Evolutionary conservation across 495 filamentous ascomycete genomes (phyloP).

Genomic region (Trichoderma virens): DNA sequence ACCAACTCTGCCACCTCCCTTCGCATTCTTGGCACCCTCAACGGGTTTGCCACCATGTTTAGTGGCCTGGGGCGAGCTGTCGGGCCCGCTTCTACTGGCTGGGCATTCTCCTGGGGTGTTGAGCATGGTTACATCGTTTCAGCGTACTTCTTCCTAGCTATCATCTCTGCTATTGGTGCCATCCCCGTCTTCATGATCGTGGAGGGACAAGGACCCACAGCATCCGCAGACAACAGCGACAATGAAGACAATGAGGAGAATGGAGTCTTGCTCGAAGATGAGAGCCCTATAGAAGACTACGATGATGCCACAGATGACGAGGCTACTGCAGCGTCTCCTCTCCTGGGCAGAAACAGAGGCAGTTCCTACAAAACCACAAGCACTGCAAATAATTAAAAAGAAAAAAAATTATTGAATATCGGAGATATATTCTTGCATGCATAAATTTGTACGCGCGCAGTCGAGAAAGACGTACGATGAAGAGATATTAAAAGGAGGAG

Average conservation of each 20-base stretch:
- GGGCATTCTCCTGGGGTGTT: conserved; percentile 62
- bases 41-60: conserved; percentile 76
- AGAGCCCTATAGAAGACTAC: background rate
- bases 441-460: background rate
- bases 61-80: conserved; percentile 68
- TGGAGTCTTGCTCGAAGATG: conserved; percentile 11
- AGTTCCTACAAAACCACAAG: background rate
- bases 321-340: background rate
- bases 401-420: background rate
- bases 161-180: conserved; percentile 51
- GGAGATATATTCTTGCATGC: background rate
- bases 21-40: conserved; percentile 74
- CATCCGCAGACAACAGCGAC: conserved; percentile 20
- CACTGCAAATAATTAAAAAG: background rate
- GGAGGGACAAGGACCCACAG: conserved; percentile 68
- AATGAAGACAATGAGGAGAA: conserved; percentile 32
- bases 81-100: conserved; percentile 63
- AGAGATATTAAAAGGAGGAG: background rate
- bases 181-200: conserved; percentile 62
- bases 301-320: background rate
- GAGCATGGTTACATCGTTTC: conserved; percentile 62
- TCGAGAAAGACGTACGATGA: background rate
- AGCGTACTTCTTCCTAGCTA: conserved; percentile 69
- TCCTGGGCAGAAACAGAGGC: background rate
- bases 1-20: conserved; percentile 77